Percentiles rank a stretch among this genome's conserved stretches.
phyloP scores from a whole-genome alignment of 352 stramenopile genomes.

The Globisporangium echinulatum region DNA sequence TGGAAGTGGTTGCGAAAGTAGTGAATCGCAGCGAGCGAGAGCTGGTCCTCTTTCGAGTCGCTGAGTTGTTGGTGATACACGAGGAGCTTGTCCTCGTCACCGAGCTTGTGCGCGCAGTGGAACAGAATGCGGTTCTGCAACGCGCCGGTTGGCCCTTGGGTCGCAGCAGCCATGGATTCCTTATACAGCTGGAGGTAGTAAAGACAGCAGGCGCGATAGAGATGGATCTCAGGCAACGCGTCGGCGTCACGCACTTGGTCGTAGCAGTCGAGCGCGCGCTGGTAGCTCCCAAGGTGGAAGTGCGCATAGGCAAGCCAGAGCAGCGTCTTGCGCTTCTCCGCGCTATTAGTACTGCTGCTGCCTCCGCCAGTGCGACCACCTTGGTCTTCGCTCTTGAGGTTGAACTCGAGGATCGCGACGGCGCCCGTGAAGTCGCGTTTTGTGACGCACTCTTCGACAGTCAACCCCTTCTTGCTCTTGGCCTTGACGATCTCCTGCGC shows the following conservation, averaged over 20 bases:
- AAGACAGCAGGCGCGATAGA: constrained; percentile 91
- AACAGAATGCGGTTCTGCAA: constrained; percentile 94
- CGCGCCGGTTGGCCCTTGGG: constrained; percentile 46
- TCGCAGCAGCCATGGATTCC: constrained; percentile 76
- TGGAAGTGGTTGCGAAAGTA: constrained; percentile 94
- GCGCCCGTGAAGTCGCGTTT: constrained; percentile 93
- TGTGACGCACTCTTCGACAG: constrained; percentile 62
- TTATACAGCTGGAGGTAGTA: constrained; percentile 93
- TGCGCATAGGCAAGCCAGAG: constrained; percentile 94
- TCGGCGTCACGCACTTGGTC: constrained; percentile 69
- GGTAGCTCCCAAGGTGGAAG: constrained; percentile 93
- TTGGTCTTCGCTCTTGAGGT: constrained; percentile 84
- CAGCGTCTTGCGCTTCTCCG: constrained; percentile 66
- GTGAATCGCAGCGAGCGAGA: constrained; percentile 95
- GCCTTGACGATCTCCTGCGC: constrained; percentile 56
- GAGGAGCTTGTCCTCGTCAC: constrained; percentile 93
- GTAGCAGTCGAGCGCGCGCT: constrained; percentile 90
- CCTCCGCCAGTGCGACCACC: too few species aligned
- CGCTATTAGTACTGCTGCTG: constrained; percentile 10
- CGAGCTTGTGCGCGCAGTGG: constrained; percentile 90
- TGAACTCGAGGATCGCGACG: constrained; percentile 93
- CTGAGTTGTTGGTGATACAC: constrained; percentile 92
- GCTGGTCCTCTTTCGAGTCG: constrained; percentile 90
- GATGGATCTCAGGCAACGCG: constrained; percentile 58
- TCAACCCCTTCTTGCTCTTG: constrained; percentile 76